Conservation (phyloP, 805 yeast genomes). For the Schwanniomyces pseudopolymorphus region DNA sequence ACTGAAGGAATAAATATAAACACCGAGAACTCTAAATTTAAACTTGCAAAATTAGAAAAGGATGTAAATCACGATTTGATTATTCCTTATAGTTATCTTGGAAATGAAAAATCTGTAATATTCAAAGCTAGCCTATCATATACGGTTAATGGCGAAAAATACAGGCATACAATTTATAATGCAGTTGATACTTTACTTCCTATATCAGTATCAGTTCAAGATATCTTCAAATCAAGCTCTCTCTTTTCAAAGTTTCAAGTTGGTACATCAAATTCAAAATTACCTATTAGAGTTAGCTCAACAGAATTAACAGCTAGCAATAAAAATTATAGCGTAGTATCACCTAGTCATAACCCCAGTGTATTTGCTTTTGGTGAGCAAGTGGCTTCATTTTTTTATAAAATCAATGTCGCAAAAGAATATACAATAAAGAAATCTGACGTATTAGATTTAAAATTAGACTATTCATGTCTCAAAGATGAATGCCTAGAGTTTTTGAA, state of each 20-base stretch:
- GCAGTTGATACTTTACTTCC: constrained; percentile 55
- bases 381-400: constrained; percentile 61
- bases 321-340: constrained; percentile 22
- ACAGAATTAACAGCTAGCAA: constrained; percentile 38
- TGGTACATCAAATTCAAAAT: constrained; percentile 50
- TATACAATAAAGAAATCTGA: constrained; percentile 26
- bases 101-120: constrained; percentile 25
- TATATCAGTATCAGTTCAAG: constrained; percentile 78
- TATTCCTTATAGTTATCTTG: constrained; percentile 31
- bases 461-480: constrained; percentile 45
- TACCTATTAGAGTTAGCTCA: constrained; percentile 54
- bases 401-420: constrained; percentile 32
- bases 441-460: constrained; percentile 40
- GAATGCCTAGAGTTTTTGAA: constrained; percentile 37
- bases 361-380: constrained; percentile 65
- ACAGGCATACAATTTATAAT: constrained; percentile 21
- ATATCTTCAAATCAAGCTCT: constrained; percentile 57
- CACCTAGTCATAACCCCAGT: constrained; percentile 23
- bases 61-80: constrained; percentile 17
- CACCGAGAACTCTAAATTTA: neutral
- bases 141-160: constrained; percentile 14
- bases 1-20: constrained; percentile 13
- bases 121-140: constrained; percentile 22
- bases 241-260: constrained; percentile 69
- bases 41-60: constrained; percentile 5